Percentiles rank a stretch among this genome's conserved stretches.
These are phyloP conservation scores for Podospora australis DNA, from an alignment of 495 filamentous ascomycete genomes.

Conservation along the genomic window DNA sequence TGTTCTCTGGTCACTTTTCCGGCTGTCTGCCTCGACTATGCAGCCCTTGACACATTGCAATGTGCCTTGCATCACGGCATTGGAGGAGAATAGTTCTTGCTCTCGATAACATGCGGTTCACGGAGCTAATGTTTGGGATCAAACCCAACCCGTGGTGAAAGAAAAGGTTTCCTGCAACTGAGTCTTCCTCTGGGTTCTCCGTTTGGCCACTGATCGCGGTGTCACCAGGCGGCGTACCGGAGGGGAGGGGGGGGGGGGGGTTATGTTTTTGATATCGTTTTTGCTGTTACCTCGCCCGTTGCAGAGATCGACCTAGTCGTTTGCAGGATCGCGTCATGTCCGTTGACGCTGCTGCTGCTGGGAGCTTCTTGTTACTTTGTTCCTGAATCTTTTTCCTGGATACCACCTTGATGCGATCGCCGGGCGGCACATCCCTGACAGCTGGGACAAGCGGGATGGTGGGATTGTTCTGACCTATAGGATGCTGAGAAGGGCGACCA, in stretches of 20 bases:
- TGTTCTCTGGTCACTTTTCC: background rate
- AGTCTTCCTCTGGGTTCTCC: no score
- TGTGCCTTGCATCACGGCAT: constrained; percentile 1
- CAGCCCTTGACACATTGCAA: constrained; percentile 15
- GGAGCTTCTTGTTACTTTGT: background rate
- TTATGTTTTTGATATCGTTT: no score
- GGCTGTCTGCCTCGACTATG: constrained; percentile 4
- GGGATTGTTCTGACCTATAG: constrained; percentile 1
- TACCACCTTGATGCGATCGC: background rate
- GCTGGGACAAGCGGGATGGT: constrained; percentile 3
- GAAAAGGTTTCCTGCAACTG: no score
- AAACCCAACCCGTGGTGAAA: no score
- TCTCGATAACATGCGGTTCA: constrained; percentile 7
- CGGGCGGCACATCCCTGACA: constrained; percentile 6
- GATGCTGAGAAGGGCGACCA: background rate
- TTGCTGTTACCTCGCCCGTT: no score
- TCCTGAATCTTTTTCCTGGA: background rate
- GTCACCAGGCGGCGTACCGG: no score
- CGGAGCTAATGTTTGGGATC: no score
- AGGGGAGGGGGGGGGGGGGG: no score
- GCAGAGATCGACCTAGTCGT: constrained; percentile 1
- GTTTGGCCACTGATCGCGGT: no score
- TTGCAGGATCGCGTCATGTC: constrained; percentile 2
- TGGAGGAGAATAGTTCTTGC: constrained; percentile 11
- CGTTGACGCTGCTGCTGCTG: constrained; percentile 1